A percentile compares a stretch with the other conserved stretches of the same genome.
These are phyloP conservation scores for Quercus berberidifolia DNA, from an alignment of 306 rosid genomes.

Conservation along the genomic window DNA sequence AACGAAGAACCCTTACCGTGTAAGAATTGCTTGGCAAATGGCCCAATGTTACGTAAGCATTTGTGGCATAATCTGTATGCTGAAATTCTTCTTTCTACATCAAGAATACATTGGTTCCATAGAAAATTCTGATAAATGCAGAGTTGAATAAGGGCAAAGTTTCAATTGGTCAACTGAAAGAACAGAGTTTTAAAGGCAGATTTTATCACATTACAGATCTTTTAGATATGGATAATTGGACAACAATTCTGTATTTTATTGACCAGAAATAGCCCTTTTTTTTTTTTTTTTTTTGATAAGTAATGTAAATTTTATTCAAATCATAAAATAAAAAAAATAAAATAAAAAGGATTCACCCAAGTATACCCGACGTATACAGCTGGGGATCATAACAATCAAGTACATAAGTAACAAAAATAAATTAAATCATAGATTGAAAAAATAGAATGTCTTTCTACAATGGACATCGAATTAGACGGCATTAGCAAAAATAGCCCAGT, in stretches of 20 bases:
- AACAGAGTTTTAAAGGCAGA: neutral
- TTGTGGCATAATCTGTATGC: conserved; percentile 87
- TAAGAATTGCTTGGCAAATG: conserved; percentile 64
- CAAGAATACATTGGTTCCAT: conserved; percentile 19
- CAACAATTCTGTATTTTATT: neutral
- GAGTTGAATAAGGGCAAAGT: neutral
- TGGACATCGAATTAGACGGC: too few species aligned
- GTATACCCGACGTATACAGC: too few species aligned
- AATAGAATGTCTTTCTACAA: too few species aligned
- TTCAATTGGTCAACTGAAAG: too few species aligned
- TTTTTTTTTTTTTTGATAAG: neutral
- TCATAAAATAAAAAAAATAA: too few species aligned
- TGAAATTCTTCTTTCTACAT: conserved; percentile 93
- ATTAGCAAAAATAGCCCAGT: neutral
- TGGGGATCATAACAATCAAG: too few species aligned
- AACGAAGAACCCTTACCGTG: conserved; percentile 45
- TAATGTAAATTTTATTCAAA: too few species aligned
- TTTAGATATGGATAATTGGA: neutral
- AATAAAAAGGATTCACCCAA: too few species aligned
- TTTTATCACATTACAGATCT: neutral
- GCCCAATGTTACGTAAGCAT: conserved; percentile 75
- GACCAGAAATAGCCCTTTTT: neutral
- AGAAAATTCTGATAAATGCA: conserved; percentile 12
- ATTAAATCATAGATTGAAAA: too few species aligned
- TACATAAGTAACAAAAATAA: too few species aligned